phyloP scores from a whole-genome alignment of 208 protist genomes.

The Leishmania turanica region DNA sequence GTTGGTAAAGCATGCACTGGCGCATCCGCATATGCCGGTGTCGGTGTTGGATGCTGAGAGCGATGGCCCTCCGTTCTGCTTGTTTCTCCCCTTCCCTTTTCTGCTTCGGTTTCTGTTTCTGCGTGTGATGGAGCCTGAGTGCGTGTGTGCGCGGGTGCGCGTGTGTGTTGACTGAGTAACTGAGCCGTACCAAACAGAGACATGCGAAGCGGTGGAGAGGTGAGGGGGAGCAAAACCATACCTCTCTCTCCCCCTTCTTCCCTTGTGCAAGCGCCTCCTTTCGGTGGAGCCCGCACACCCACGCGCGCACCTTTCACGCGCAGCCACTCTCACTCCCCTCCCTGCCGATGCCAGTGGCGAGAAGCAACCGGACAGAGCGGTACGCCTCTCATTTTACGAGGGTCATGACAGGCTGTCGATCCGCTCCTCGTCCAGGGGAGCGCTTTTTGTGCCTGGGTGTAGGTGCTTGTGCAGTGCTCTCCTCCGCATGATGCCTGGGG shows the following conservation, averaged over 20 bases:
- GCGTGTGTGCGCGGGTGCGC: background rate
- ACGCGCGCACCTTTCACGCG: background rate
- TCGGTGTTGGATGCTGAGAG: too few relatives aligned
- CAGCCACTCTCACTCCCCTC: background rate
- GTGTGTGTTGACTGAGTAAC: background rate
- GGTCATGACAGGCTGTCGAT: background rate
- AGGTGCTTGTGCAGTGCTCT: background rate
- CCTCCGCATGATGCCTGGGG: background rate
- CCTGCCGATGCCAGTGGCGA: background rate
- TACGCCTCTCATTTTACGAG: background rate
- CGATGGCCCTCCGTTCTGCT: background rate
- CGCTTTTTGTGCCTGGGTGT: background rate
- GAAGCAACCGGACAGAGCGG: background rate
- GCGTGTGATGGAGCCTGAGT: background rate
- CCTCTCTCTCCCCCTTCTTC: background rate
- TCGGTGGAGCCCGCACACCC: background rate
- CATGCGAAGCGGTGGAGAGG: background rate
- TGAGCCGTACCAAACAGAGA: background rate
- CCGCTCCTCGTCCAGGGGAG: background rate
- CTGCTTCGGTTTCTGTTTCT: background rate
- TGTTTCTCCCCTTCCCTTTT: background rate
- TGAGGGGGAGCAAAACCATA: background rate
- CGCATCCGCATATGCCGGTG: too few relatives aligned
- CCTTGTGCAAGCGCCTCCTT: background rate
- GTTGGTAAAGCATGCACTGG: background rate